phyloP scores from a whole-genome alignment of 495 filamentous ascomycete genomes.

The Podospora bellae-mahoneyi region DNA sequence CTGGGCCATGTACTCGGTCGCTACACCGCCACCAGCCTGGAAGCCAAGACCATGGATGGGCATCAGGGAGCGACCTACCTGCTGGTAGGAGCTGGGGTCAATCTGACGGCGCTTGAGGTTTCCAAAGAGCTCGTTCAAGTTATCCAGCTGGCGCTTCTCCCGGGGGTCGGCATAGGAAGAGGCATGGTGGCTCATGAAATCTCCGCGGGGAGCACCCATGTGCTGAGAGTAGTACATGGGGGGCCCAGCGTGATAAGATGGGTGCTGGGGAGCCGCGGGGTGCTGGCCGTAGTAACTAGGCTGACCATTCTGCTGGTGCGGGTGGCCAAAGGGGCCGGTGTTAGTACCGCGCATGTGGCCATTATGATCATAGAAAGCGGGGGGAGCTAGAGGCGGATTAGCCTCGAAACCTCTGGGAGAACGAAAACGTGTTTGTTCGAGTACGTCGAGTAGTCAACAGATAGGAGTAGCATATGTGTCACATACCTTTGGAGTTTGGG shows the following conservation, averaged over 20 bases:
- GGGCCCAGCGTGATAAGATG: conserved; percentile 37
- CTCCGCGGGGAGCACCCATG: conserved; percentile 47
- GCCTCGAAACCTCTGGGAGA: conserved; percentile 31
- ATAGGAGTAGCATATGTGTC: not conserved
- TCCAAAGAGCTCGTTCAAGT: conserved; percentile 89
- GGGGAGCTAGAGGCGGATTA: conserved; percentile 50
- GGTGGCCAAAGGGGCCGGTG: conserved; percentile 50
- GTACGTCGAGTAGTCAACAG: conserved; percentile 18
- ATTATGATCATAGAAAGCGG: conserved; percentile 57
- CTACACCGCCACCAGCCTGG: conserved; percentile 58
- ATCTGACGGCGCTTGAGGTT: conserved; percentile 86
- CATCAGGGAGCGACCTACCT: conserved; percentile 75
- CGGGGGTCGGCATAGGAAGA: conserved; percentile 58
- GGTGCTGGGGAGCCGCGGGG: conserved; percentile 56
- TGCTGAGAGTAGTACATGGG: conserved; percentile 62
- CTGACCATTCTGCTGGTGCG: conserved; percentile 46
- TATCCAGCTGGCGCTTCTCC: conserved; percentile 75
- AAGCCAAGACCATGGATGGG: conserved; percentile 71
- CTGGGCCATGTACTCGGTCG: conserved; percentile 62
- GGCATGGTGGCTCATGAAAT: conserved; percentile 52
- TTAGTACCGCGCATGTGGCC: conserved; percentile 55
- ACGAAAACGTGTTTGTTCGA: conserved; percentile 31
- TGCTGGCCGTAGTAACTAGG: conserved; percentile 56
- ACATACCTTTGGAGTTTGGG: conserved; percentile 54
- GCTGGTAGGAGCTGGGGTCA: conserved; percentile 75